A percentile compares a stretch with the other conserved stretches of the same genome.
Conservation (phyloP, 441 rosid species). For the Croton laevigatus region DNA sequence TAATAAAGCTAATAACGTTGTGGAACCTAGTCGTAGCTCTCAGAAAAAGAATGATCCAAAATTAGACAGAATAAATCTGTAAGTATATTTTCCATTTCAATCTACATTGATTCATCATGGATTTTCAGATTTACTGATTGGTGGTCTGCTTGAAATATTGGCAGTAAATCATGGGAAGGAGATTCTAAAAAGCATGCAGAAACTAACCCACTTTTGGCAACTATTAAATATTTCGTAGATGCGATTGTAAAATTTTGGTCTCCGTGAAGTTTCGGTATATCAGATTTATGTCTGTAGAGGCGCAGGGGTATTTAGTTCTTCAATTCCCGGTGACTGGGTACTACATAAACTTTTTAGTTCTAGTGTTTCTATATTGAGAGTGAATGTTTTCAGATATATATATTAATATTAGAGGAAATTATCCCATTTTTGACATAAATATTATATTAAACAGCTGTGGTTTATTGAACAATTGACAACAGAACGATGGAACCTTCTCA, state of each 20-base stretch:
- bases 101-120: background rate
- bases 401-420: background rate
- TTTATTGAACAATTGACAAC: no score
- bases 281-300: background rate
- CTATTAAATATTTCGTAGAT: slow-evolving; percentile 49
- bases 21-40: slow-evolving; percentile 27
- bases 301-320: background rate
- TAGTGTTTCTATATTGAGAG: background rate
- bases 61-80: slow-evolving; percentile 73
- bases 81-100: slow-evolving; percentile 28
- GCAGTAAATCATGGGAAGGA: slow-evolving; percentile 80
- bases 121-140: background rate
- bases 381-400: background rate
- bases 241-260: slow-evolving; percentile 83
- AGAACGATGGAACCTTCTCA: no score
- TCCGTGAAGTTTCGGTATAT: slow-evolving; percentile 24
- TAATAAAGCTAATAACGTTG: slow-evolving; percentile 25
- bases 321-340: background rate
- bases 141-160: slow-evolving; percentile 16
- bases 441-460: no score
- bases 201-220: slow-evolving; percentile 49
- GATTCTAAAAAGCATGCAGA: slow-evolving; percentile 37
- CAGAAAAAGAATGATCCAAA: slow-evolving; percentile 43
- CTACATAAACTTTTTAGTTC: background rate
- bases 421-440: background rate